Evolutionary conservation across 2,329 filamentous ascomycete species (phyloP), one percentile per base, ranked within the genome.

Genomic region (Aspergillus glaucus): DNA sequence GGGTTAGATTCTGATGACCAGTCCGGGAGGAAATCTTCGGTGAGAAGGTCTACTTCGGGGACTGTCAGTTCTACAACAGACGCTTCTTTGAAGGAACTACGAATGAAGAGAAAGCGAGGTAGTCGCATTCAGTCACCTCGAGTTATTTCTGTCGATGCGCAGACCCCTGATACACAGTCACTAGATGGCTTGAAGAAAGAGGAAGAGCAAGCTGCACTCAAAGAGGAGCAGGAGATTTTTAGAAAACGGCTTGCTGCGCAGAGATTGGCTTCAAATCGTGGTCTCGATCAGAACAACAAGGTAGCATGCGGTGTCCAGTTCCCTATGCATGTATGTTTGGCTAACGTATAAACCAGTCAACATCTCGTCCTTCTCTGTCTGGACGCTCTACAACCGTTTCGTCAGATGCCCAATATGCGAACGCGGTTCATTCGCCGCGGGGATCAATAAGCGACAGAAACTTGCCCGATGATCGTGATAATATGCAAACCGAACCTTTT

Each of bases 1-100:
- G 72, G 71, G 3, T 65, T 74, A 26, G 73, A 72, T 39, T 73
- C 74, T 14, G 89, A 93, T 49, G 86, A 89, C 60, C 79, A 80
- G 42, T 85, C 84, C 56, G 90, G 86, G 59, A 81, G 78, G 42
- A 86, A 79, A 54, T 82, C 71, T 22, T 66, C 65, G 37, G 60
- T 62, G 34, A 62, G 60, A 14, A 55, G 62, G 42, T 69, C 70
- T 21, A 62, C 74, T 14, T 74, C 74, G 7, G 72, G 69, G n/a
- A 71, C 68, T 1, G 78, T 76, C 26, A 74, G 73, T 43, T 55
- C 72, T 43, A 76, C 70, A 6, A 75, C 74, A 14, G 58, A 53
- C 14, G 54, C 59, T 10, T 78, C 75, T 0, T 75, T 75, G 0
- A 72, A 69, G 54, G 74, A 71, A 45, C 75, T 71, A 9, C 61